Base-by-base conservation (phyloP, 106 monocot species). In the Allium fistulosum region DNA sequence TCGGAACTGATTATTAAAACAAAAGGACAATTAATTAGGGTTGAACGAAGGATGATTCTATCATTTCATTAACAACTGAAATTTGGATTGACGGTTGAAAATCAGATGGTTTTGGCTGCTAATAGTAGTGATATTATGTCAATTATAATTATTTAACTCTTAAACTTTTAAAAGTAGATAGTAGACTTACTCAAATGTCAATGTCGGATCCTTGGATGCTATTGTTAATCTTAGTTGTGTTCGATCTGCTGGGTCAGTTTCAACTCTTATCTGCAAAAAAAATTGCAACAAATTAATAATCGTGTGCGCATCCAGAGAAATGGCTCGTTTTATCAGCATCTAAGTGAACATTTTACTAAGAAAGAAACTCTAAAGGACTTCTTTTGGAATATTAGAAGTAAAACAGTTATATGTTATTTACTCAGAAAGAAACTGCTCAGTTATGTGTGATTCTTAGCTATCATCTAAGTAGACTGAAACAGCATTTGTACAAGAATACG, bases 181-280 rank as follows among this genome's bases (percentile, higher is more conserved):
- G 16, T 1, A 59, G 48, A 63, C 84, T 73, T 82, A 99, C 97
- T 99, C 97, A 37, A 90, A 87, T 65, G 97, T 99, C 71, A 99
- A 77, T 26, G 72, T 66, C 46, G 89, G 92, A 72, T 92, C 92
- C 22, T 84, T 87, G 1, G 92, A 93, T 7, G 87, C 87, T 57
- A 99, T 64, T 37, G 97, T 99, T 67, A 99, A 65, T 62, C 97
- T 85, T 16, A 99, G 85, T 77, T 99, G 97, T 47, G 92, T 93
- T 85, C 97, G 82, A 60, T 99, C 97, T 51, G 92, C 71, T 37
- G 97, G 92, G 74, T 99, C 97, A 2, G 97, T 99, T 74, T 99
- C 97, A 66, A 99, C 82, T 80, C 97, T 86, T 61, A 93, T 51
- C 97, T 99, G 61, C 63, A 67, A 45, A 62, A 53, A 11, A 69